Base-by-base conservation (phyloP, 129 eudicot species). In the Arctium minus region DNA sequence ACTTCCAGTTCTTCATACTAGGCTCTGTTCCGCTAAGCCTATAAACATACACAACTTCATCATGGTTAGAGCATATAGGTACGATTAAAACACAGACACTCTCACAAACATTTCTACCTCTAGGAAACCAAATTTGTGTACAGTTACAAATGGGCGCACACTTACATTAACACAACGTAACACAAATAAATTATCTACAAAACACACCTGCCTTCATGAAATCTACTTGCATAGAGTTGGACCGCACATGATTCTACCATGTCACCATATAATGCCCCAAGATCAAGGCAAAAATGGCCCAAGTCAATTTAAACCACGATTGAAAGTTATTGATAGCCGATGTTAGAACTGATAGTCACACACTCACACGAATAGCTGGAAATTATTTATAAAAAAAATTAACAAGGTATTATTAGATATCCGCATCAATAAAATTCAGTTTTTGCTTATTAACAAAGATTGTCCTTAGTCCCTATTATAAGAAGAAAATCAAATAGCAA, bases 1-100 rank as follows among this genome's bases (percentile, higher is more conserved):
- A 93, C 81, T 93, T 96, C 95, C 95, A 96, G 80, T 93, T 93
- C 91, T 89, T 96, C 89, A 90, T 88, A 87, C 91, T 90, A 3
- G 84, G 69, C 89, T 91, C 94, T 17, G 91, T 89, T 40, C 79
- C 92, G 86, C 97, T 90, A 70, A 96, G 85, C 86, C 99, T 94
- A 78, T 60, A 82, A 75, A 8, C 40, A 40, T 6, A 69, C 69
- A 22, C 50, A 80, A 53, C 56, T 35, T 69, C 78, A 31, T 39
- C 32, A 68, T 13, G 74, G 33, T 69, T 30, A 33, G 27, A 6
- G 67, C 33, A 73, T 65, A 70, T 44, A 29, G 71, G 13, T 6
- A 67, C 4, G 18, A 67, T 27, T 27, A 22, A 67, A 67, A 80
- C 17, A 79, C 18, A 60, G 53, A 6, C 15, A 69, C 29, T 7